Evolutionary conservation across 495 filamentous ascomycete genomes (phyloP), one percentile per base, ranked within the genome.

Genomic region (Niebla homalea): DNA sequence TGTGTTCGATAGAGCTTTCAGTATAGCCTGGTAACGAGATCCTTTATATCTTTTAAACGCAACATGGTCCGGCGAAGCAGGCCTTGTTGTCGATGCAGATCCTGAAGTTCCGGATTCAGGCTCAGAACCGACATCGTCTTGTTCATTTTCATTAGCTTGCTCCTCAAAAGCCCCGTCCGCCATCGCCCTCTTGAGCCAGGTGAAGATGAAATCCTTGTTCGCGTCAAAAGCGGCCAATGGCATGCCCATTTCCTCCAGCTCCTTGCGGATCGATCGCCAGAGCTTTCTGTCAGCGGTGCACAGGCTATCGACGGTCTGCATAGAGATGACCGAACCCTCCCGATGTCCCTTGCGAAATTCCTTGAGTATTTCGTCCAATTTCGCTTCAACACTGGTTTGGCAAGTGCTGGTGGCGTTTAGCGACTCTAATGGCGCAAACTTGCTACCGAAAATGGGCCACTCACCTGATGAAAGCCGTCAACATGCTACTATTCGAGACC

Each of bases 181-280:
- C 7, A 66, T 49, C 5, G 58, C 55, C 2, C 48, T 49, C 16
- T 52, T 54, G 35, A 67, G 51, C 58, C 60, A 65, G 15, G 38
- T 43, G 7, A 57, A 55, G 32, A 70, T 66, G 38, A 62, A 66
- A 0, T 54, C 50, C 32, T 58, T 54, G 22, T 68, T 57, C 5
- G 64, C 62, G 12, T 66, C 57, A 38, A 66, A 55, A 41, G 60
- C 55, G 7, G 55, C 45, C 36, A 54, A 39, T 16, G 57, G 60
- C 22, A 68, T 67, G 40, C 63, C 62, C 32, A 71, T 53, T 18
- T 68, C 60, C 50, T 66, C 60, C 14, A 70, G 49, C 19, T 64
- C 62, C 48, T 62, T 62, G 22, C 66, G 57, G 14, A 71, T 53
- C 19, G 62, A 36, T 15, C 57, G 51, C 67, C 61, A 69, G 7